Evolutionary conservation across 768 basidiomycete species (phyloP).

Genomic region (Asterophora lycoperdoides): DNA sequence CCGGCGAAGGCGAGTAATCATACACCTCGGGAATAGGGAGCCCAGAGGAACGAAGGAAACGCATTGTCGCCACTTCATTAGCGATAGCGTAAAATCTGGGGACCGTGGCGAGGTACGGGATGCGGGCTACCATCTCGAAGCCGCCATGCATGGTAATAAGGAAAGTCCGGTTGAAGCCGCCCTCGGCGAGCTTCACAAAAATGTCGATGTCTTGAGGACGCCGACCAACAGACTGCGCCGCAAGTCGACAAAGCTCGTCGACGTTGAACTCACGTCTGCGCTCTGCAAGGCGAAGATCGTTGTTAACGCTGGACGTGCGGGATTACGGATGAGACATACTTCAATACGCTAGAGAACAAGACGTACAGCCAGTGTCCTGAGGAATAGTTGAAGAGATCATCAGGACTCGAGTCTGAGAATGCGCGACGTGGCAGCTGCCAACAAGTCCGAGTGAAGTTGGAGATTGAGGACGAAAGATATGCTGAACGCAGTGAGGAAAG

Average conservation of each 20-base stretch:
- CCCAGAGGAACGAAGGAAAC: constrained; percentile 32
- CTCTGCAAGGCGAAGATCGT: constrained; percentile 43
- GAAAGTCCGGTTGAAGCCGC: constrained; percentile 39
- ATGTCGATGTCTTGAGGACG: constrained; percentile 33
- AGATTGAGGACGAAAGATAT: constrained; percentile 19
- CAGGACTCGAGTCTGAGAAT: constrained; percentile 14
- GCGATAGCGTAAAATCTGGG: constrained; percentile 38
- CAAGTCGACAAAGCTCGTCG: constrained; percentile 36
- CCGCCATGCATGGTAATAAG: constrained; percentile 27
- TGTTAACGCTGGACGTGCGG: constrained; percentile 32
- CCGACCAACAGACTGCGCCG: constrained; percentile 37
- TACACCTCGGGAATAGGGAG: constrained; percentile 40
- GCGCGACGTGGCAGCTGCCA: constrained; percentile 25
- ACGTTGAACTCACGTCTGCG: constrained; percentile 37
- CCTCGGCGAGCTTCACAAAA: constrained; percentile 42
- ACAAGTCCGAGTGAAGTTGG: constrained; percentile 23
- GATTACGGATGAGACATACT: constrained; percentile 27
- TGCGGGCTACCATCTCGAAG: constrained; percentile 32
- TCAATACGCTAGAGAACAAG: constrained; percentile 23
- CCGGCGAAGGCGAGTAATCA: constrained; percentile 36
- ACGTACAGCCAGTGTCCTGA: constrained; percentile 42
- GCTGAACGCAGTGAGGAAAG: constrained; percentile 17
- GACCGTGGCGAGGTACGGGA: constrained; percentile 34
- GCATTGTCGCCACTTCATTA: constrained; percentile 45
- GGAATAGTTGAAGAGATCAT: constrained; percentile 38